These are phyloP conservation scores for Mychonastes homosphaera DNA, from an alignment of 139 green algal genomes.

Conservation along the genomic window DNA sequence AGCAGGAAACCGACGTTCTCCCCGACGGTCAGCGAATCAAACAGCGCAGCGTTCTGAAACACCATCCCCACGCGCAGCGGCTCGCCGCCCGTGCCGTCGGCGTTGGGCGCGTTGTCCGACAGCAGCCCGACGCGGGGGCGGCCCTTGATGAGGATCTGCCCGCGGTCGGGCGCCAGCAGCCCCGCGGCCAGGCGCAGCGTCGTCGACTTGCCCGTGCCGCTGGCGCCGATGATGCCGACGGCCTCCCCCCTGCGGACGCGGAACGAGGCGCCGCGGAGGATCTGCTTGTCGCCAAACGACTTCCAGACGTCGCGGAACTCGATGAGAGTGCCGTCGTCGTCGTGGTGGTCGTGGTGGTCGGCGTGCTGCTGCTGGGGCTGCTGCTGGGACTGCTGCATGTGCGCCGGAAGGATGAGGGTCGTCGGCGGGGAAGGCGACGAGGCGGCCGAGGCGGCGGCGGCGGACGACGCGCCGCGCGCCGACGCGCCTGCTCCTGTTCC, in stretches of 20 bases:
- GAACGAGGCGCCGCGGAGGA: conserved; percentile 84
- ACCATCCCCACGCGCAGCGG: conserved; percentile 74
- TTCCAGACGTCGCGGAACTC: conserved; percentile 92
- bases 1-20: conserved; percentile 93
- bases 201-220: conserved; percentile 95
- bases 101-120: conserved; percentile 38
- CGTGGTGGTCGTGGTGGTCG: background rate
- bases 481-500: too few species aligned
- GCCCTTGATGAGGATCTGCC: conserved; percentile 74
- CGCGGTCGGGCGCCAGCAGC: conserved; percentile 83
- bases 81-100: conserved; percentile 30
- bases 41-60: conserved; percentile 95
- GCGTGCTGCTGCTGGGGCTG: background rate
- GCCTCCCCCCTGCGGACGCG: conserved; percentile 89
- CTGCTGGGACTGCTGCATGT: conserved; percentile 2
- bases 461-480: too few species aligned
- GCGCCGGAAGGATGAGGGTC: too few species aligned
- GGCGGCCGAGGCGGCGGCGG: too few species aligned
- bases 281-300: conserved; percentile 84
- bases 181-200: conserved; percentile 87
- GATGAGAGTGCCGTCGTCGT: conserved; percentile 75
- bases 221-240: conserved; percentile 95
- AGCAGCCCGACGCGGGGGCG: conserved; percentile 61
- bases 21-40: conserved; percentile 93
- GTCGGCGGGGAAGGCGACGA: too few species aligned